Percentiles rank a stretch among this genome's conserved stretches.
Evolutionary conservation across 495 filamentous ascomycete genomes (phyloP).

Genomic region (Podospora tetraspora): DNA sequence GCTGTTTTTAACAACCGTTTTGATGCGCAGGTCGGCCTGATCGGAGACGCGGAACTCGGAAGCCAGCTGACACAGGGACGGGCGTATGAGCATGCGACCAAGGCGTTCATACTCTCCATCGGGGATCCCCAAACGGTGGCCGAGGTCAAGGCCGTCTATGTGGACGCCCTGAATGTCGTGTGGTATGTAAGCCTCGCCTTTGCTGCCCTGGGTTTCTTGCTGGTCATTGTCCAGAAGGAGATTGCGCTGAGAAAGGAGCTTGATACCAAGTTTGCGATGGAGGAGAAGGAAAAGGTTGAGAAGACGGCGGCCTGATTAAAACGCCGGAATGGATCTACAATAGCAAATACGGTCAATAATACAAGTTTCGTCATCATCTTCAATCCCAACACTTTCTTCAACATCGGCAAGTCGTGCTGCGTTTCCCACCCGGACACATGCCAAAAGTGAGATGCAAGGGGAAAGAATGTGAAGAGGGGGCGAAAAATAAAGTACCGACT

Average conservation of each 20-base stretch:
- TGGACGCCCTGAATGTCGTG: slow-evolving; percentile 18
- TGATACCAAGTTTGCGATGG: slow-evolving; percentile 30
- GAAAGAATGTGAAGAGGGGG: not conserved
- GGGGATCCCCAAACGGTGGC: slow-evolving; percentile 8
- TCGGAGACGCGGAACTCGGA: slow-evolving; percentile 22
- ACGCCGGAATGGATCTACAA: not conserved
- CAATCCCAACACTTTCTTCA: not conserved
- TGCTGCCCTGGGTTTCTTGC: slow-evolving; percentile 20
- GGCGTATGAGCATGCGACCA: slow-evolving; percentile 26
- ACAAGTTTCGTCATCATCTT: not conserved
- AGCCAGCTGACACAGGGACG: slow-evolving; percentile 17
- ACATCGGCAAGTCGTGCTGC: not conserved
- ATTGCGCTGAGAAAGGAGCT: slow-evolving; percentile 25
- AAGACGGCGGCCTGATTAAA: not conserved
- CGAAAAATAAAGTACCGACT: not conserved
- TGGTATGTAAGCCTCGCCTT: slow-evolving; percentile 25
- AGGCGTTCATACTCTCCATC: slow-evolving; percentile 24
- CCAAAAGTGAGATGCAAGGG: not conserved
- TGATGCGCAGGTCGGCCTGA: slow-evolving; percentile 6
- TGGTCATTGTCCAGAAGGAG: slow-evolving; percentile 26
- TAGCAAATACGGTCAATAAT: not conserved
- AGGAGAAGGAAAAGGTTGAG: slow-evolving; percentile 12
- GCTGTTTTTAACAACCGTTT: slow-evolving; percentile 46
- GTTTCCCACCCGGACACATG: not conserved
- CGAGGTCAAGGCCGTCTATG: slow-evolving; percentile 25